Conservation (phyloP, 148 eudicot genomes). For the Chenopodium formosanum region DNA sequence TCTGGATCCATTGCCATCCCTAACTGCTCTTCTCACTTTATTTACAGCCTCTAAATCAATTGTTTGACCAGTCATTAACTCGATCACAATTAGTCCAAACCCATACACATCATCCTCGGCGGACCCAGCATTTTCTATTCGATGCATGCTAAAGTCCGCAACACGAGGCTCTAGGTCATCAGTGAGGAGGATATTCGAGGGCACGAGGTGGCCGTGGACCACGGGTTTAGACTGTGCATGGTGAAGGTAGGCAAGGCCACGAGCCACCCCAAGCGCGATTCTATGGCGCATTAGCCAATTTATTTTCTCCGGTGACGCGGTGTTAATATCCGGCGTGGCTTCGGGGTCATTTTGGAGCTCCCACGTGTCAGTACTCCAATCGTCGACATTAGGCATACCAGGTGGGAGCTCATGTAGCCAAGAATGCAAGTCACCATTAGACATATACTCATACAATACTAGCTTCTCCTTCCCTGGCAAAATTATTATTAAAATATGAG, state of each 20-base stretch:
- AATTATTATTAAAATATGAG: conserved; percentile 10
- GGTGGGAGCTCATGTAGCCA: conserved; percentile 96
- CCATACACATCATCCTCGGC: conserved; percentile 65
- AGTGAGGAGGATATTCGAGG: conserved; percentile 66
- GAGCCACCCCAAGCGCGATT: conserved; percentile 84
- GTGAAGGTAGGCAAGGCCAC: conserved; percentile 94
- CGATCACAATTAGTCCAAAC: conserved; percentile 69
- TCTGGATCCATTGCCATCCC: conserved; percentile 41
- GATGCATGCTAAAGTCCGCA: conserved; percentile 54
- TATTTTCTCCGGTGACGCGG: conserved; percentile 43
- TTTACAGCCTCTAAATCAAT: conserved; percentile 32
- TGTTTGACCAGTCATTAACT: conserved; percentile 55
- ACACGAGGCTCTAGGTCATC: conserved; percentile 78
- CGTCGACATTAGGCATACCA: conserved; percentile 70
- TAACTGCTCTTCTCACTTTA: conserved; percentile 53
- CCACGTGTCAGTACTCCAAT: conserved; percentile 98
- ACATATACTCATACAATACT: conserved; percentile 72
- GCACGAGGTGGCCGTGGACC: conserved; percentile 82
- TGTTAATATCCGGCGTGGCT: conserved; percentile 16
- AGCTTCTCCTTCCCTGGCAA: conserved; percentile 79
- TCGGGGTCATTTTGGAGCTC: conserved; percentile 42
- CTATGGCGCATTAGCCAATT: conserved; percentile 86
- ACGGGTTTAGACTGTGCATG: conserved; percentile 78
- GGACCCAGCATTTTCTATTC: conserved; percentile 27
- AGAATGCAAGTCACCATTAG: conserved; percentile 82